Conservation (phyloP, 176 grass and related monocot genomes). For the Aegilops tauschii region DNA sequence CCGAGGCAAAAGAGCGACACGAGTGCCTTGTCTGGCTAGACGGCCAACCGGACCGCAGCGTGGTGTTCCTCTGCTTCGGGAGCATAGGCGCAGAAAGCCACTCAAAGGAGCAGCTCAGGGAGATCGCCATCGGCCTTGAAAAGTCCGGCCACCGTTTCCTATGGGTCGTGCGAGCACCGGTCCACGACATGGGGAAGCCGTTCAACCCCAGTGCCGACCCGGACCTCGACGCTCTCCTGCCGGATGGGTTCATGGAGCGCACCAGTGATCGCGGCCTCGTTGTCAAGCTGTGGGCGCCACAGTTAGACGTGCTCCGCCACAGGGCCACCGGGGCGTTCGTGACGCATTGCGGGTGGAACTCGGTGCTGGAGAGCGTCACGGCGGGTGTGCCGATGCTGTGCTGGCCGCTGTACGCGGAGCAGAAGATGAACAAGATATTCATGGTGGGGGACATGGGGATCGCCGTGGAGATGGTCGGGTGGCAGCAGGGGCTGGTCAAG, state of each 20-base stretch:
- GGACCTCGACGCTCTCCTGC: background rate
- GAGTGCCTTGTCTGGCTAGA: constrained; percentile 26
- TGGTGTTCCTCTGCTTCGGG: constrained; percentile 41
- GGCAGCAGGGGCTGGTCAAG: background rate
- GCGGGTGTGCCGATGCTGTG: constrained; percentile 33
- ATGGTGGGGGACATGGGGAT: constrained; percentile 23
- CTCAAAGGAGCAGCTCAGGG: constrained; percentile 23
- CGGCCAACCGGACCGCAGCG: background rate
- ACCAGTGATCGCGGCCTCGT: constrained; percentile 30
- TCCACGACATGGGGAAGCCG: background rate
- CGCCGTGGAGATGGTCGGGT: constrained; percentile 22
- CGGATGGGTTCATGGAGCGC: constrained; percentile 30
- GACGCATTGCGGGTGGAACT: constrained; percentile 56
- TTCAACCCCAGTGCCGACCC: background rate
- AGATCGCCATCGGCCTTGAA: constrained; percentile 40
- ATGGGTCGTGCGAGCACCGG: constrained; percentile 40
- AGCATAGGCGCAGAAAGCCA: background rate
- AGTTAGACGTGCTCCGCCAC: constrained; percentile 34
- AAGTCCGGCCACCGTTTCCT: constrained; percentile 44
- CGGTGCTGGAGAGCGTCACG: constrained; percentile 3
- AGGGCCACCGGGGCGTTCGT: constrained; percentile 21
- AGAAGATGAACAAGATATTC: constrained; percentile 51
- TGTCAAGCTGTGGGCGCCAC: constrained; percentile 49
- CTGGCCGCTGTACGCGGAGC: constrained; percentile 40
- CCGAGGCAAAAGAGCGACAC: background rate